Evolutionary conservation across 2,329 filamentous ascomycete species (phyloP).

Genomic region (Ophiostoma piceae): DNA sequence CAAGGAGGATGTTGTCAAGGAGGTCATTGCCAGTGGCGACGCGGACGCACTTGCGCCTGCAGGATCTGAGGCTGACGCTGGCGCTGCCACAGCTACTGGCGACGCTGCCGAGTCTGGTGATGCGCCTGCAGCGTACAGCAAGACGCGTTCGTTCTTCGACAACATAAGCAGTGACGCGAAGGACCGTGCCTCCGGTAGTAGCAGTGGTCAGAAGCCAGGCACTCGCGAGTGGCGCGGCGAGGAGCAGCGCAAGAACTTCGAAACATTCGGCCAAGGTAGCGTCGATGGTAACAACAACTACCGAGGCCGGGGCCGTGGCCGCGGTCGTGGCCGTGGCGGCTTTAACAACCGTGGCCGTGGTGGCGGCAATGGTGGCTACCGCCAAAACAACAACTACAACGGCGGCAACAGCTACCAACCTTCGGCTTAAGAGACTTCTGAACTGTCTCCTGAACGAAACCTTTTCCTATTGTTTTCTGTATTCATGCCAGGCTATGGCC

Average conservation of each 20-base stretch:
- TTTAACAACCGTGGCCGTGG: constrained; percentile 51
- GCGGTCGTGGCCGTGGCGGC: constrained; percentile 61
- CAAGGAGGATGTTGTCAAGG: constrained; percentile 79
- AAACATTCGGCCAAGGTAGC: constrained; percentile 95
- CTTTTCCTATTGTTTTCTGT: background rate
- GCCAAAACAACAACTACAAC: constrained; percentile 22
- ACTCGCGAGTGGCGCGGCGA: constrained; percentile 14
- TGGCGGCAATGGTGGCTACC: constrained; percentile 49
- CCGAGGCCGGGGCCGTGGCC: constrained; percentile 70
- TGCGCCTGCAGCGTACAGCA: constrained; percentile 68
- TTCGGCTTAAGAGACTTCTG: background rate
- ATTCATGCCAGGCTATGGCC: background rate
- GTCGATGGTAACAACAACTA: constrained; percentile 75
- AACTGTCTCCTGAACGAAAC: background rate
- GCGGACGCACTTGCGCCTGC: constrained; percentile 31
- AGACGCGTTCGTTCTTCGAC: constrained; percentile 87
- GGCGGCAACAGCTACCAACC: background rate
- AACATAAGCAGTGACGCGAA: constrained; percentile 94
- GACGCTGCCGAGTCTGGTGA: constrained; percentile 21
- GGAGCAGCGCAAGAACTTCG: constrained; percentile 47
- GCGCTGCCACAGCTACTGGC: background rate
- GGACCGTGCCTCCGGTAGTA: constrained; percentile 71
- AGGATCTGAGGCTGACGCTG: constrained; percentile 29
- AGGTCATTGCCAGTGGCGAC: constrained; percentile 61
- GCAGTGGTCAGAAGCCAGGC: constrained; percentile 53